Percentiles rank a stretch among this genome's conserved stretches.
Evolutionary conservation across 176 grass and related monocot species (phyloP).

Genomic region (Carex parvula): DNA sequence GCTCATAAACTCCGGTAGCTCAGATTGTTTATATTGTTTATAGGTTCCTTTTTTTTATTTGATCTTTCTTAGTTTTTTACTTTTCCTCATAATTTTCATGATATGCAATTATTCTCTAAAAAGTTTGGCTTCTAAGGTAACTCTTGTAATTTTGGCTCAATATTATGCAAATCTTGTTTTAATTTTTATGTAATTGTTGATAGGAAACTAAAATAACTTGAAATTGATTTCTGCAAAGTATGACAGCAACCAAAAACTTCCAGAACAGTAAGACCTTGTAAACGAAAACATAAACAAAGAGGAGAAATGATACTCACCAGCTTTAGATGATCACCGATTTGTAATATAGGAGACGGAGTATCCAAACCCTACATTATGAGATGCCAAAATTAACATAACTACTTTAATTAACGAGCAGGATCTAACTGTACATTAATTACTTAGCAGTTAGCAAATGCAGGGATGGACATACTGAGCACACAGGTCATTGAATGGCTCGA

Average conservation of each 20-base stretch:
- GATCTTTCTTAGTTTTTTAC: background rate
- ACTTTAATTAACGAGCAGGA: background rate
- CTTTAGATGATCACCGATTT: conserved; percentile 49
- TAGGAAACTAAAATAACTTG: background rate
- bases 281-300: background rate
- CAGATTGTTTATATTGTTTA: too few species aligned
- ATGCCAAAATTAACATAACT: background rate
- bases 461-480: background rate
- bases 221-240: background rate
- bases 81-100: background rate
- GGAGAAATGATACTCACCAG: conserved; percentile 43
- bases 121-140: background rate
- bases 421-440: background rate
- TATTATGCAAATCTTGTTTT: background rate
- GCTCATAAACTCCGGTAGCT: background rate
- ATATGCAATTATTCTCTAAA: background rate
- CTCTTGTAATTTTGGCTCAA: background rate
- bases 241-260: background rate
- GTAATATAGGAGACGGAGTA: conserved; percentile 54
- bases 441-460: background rate
- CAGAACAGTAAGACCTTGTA: background rate
- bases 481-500: too few species aligned
- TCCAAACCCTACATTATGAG: conserved; percentile 69
- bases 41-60: too few species aligned
- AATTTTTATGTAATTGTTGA: background rate